Evolutionary conservation across 2,329 filamentous ascomycete species (phyloP), one percentile per base, ranked within the genome.

Genomic region (Cadophora sp.): DNA sequence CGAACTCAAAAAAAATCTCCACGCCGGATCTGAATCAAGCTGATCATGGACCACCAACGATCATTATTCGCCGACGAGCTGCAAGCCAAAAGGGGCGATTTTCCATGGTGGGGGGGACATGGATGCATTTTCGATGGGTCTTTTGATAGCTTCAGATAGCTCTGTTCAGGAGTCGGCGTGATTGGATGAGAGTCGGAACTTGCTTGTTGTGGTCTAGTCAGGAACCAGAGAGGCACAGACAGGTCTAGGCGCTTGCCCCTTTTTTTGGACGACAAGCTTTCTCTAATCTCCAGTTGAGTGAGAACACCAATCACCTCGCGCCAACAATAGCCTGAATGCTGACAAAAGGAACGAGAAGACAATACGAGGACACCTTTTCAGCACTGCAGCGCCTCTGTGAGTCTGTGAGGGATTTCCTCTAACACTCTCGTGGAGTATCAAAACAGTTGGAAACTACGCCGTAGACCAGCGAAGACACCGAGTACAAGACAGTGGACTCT

Each of bases 121-220:
- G 59, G 59, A 50, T 62, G 59, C 59, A 61, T 11, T 29, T 48
- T 46, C 24, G 2, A 24, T 48, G 59, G 16, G 58, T 1, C 56
- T 40, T 26, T 27, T 7, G 6, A 48, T 62, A 31, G 40, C 37
- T 12, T 50, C n/a, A 2, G 6, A 48, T 62, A 31, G 40, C 37
- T 12, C 34, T 16, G 40, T 12, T n/a, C 26, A 19, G 16, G 5
- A 22, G 19, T 14, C 4, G 16, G 19, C 24, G 40, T 62, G 22
- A 50, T 62, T 62, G 59, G 58, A 7, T 31, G 26, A 22, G 6
- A 1, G 5, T 3, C n/a, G 31, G 19, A 24, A 48, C 24, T 48
- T 48, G 27, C 40, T 50, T 2, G 8, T 48, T 62, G 24, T 34
- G 27, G 59, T 50, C 40, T 62, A 62, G 59, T 48, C 59, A 62